phyloP scores from a whole-genome alignment of 2,329 filamentous ascomycete genomes.

The Dactylonectria macrodidyma region DNA sequence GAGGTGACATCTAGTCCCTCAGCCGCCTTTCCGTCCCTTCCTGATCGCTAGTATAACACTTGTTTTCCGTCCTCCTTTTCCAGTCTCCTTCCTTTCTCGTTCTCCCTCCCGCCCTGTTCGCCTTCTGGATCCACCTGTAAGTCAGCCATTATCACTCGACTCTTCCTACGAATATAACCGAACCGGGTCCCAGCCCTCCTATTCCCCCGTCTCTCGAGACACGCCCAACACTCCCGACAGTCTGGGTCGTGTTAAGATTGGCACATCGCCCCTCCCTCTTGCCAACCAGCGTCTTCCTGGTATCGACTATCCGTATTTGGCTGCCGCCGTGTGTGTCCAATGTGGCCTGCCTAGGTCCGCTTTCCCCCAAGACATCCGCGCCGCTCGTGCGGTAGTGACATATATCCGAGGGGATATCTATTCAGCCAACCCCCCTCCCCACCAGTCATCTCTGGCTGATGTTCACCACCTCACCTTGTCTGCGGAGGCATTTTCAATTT shows the following conservation, averaged over 20 bases:
- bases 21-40: constrained; percentile 30
- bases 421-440: constrained; percentile 40
- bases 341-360: constrained; percentile 47
- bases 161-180: constrained; percentile 24
- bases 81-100: constrained; percentile 26
- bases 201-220: constrained; percentile 34
- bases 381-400: constrained; percentile 48
- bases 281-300: constrained; percentile 46
- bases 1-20: constrained; percentile 30
- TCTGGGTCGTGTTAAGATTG: constrained; percentile 51
- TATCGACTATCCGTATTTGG: constrained; percentile 47
- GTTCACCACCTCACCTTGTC: constrained; percentile 38
- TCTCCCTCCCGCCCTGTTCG: constrained; percentile 31
- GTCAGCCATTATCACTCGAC: constrained; percentile 34
- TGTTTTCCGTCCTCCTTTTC: constrained; percentile 27
- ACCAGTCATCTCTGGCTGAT: constrained; percentile 33
- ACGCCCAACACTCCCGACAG: constrained; percentile 47
- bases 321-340: constrained; percentile 45
- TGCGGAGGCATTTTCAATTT: constrained; percentile 31
- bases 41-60: constrained; percentile 36
- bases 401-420: constrained; percentile 48
- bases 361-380: constrained; percentile 41
- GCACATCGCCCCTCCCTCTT: constrained; percentile 42
- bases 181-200: constrained; percentile 31
- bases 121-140: constrained; percentile 32